A percentile compares a stretch with the other conserved stretches of the same genome.
Conservation (phyloP, 1,284 basidiomycete species). For the Apiotrichum gracile region DNA sequence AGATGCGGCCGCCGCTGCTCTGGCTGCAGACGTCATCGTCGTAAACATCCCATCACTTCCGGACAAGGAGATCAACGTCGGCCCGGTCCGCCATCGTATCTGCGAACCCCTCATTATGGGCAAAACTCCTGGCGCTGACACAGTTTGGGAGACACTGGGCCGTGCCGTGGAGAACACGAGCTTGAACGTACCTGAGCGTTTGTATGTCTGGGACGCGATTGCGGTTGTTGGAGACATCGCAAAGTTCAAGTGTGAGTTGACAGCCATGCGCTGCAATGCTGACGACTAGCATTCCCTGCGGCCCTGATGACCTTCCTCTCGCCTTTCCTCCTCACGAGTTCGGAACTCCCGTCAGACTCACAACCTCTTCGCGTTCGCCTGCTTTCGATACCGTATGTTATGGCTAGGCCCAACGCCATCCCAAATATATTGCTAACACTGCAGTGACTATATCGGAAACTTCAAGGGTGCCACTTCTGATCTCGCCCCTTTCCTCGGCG, state of each 20-base stretch:
- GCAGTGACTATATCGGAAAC: constrained; percentile 77
- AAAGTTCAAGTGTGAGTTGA: constrained; percentile 63
- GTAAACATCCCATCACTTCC: constrained; percentile 61
- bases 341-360: constrained; percentile 50
- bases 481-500: constrained; percentile 75
- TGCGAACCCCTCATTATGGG: constrained; percentile 73
- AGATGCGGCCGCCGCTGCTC: constrained; percentile 50
- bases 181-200: constrained; percentile 52
- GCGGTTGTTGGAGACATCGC: constrained; percentile 77
- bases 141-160: constrained; percentile 44
- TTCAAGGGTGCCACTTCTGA: constrained; percentile 79
- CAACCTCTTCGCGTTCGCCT: constrained; percentile 64
- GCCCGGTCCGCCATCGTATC: constrained; percentile 80
- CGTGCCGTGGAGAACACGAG: constrained; percentile 32
- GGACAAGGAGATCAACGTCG: constrained; percentile 66
- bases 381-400: constrained; percentile 59
- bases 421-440: neutral
- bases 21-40: constrained; percentile 28
- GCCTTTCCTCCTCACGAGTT: constrained; percentile 60
- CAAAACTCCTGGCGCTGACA: constrained; percentile 52
- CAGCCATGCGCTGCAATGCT: neutral
- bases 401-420: too few species aligned
- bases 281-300: constrained; percentile 44
- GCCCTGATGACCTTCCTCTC: constrained; percentile 70
- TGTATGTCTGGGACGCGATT: constrained; percentile 71